Evolutionary conservation across 768 basidiomycete species (phyloP).

Genomic region (Austroboletus festivus): DNA sequence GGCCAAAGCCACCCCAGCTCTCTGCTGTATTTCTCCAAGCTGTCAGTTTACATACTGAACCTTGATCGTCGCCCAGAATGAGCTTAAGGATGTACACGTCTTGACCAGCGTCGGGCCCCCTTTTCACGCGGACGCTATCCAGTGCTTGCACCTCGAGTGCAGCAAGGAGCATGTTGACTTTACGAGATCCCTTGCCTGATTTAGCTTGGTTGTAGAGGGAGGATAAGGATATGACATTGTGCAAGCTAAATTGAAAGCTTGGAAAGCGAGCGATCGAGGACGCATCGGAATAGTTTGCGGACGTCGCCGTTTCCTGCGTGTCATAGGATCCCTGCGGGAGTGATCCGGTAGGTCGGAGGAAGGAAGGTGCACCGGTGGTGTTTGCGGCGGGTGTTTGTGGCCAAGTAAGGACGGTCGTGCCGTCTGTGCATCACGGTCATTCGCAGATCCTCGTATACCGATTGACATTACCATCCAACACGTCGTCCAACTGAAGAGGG

Average conservation of each 20-base stretch:
- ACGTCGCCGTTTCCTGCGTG: constrained; percentile 45
- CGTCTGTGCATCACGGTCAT: constrained; percentile 30
- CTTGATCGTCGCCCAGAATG: constrained; percentile 71
- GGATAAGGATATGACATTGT: constrained; percentile 53
- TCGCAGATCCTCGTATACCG: constrained; percentile 5
- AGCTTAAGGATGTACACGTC: constrained; percentile 66
- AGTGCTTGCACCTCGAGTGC: constrained; percentile 77
- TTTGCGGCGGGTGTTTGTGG: constrained; percentile 41
- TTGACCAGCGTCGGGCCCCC: constrained; percentile 65
- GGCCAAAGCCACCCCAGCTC: constrained; percentile 54
- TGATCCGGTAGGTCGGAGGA: constrained; percentile 29
- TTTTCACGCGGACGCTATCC: constrained; percentile 62
- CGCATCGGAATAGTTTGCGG: constrained; percentile 57
- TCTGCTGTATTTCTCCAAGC: constrained; percentile 80
- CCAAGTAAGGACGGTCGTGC: constrained; percentile 58
- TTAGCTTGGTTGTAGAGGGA: constrained; percentile 29
- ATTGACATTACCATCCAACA: constrained; percentile 4
- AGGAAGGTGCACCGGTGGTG: constrained; percentile 22
- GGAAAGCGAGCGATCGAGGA: constrained; percentile 76
- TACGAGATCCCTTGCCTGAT: constrained; percentile 40
- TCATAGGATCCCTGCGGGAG: constrained; percentile 30
- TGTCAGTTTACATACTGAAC: constrained; percentile 64
- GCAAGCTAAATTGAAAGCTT: constrained; percentile 67
- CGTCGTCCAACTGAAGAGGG: neutral
- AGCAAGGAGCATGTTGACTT: constrained; percentile 59